Percentiles rank a stretch among this genome's conserved stretches.
Evolutionary conservation across 257 asterid genomes (phyloP).

Genomic region (Coffea canephora): DNA sequence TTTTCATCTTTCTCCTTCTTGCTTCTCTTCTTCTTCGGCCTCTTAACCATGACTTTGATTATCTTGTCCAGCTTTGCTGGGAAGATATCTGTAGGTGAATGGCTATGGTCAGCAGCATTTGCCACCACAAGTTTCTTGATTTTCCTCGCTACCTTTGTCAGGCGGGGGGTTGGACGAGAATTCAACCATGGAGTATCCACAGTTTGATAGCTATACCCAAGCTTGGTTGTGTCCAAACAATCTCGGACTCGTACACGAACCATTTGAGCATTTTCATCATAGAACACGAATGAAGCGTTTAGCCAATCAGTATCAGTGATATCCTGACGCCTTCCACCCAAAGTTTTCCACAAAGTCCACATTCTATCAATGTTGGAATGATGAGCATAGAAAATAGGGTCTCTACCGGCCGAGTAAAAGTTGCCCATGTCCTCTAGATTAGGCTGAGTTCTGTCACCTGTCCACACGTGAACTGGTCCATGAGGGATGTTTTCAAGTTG

Average conservation of each 20-base stretch:
- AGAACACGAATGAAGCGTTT: slow-evolving; percentile 54
- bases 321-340: slow-evolving; percentile 67
- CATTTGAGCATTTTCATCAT: slow-evolving; percentile 75
- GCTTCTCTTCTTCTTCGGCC: slow-evolving; percentile 71
- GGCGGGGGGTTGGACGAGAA: slow-evolving; percentile 52
- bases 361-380: slow-evolving; percentile 70
- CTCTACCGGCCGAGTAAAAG: slow-evolving; percentile 79
- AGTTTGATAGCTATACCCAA: slow-evolving; percentile 61
- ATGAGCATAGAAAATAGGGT: slow-evolving; percentile 75
- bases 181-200: slow-evolving; percentile 58
- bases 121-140: slow-evolving; percentile 50
- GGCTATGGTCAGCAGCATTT: slow-evolving; percentile 36
- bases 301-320: slow-evolving; percentile 59
- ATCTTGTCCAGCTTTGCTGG: slow-evolving; percentile 54
- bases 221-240: slow-evolving; percentile 43
- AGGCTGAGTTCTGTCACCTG: slow-evolving; percentile 69
- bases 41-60: slow-evolving; percentile 54
- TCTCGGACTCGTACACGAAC: slow-evolving; percentile 70
- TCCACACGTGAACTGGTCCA: slow-evolving; percentile 67
- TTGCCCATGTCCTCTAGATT: slow-evolving; percentile 72
- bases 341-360: slow-evolving; percentile 71
- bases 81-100: slow-evolving; percentile 25
- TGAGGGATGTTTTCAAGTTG: slow-evolving; percentile 72
- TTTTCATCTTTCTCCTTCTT: slow-evolving; percentile 57
- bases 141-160: slow-evolving; percentile 34